phyloP scores from a whole-genome alignment of 1,139 yeast genomes.

The Zygosaccharomyces sapae region DNA sequence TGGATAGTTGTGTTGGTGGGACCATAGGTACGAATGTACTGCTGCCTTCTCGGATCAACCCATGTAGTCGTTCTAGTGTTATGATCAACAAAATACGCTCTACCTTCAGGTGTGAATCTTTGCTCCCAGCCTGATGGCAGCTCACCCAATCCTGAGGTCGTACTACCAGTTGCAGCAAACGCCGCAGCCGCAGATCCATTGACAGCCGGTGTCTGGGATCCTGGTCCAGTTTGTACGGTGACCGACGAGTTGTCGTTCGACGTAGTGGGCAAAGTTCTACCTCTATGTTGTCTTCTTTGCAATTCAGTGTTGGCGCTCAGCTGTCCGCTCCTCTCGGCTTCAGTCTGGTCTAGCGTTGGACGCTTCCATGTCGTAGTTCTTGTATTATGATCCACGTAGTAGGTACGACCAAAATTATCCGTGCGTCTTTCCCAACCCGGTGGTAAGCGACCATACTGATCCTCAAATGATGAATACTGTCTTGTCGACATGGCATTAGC shows the following conservation, averaged over 20 bases:
- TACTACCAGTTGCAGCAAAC: conserved; percentile 84
- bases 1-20: conserved; percentile 76
- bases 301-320: conserved; percentile 66
- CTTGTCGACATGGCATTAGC: conserved; percentile 39
- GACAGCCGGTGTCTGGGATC: conserved; percentile 44
- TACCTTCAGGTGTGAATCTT: conserved; percentile 94
- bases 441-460: conserved; percentile 91
- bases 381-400: conserved; percentile 95
- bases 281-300: conserved; percentile 87
- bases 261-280: conserved; percentile 83
- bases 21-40: conserved; percentile 92
- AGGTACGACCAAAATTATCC: conserved; percentile 94
- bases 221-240: conserved; percentile 39
- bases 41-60: conserved; percentile 99
- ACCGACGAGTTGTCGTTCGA: conserved; percentile 35
- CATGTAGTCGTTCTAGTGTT: conserved; percentile 98
- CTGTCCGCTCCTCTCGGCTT: conserved; percentile 55
- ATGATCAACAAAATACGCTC: conserved; percentile 97
- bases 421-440: conserved; percentile 99
- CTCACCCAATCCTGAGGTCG: conserved; percentile 95
- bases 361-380: conserved; percentile 98
- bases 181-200: conserved; percentile 71
- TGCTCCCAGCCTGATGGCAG: conserved; percentile 99
- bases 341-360: conserved; percentile 73
- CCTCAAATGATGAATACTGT: conserved; percentile 89